Evolutionary conservation across 495 filamentous ascomycete genomes (phyloP), one percentile per base, ranked within the genome.

Genomic region (Pyronema omphalodes): DNA sequence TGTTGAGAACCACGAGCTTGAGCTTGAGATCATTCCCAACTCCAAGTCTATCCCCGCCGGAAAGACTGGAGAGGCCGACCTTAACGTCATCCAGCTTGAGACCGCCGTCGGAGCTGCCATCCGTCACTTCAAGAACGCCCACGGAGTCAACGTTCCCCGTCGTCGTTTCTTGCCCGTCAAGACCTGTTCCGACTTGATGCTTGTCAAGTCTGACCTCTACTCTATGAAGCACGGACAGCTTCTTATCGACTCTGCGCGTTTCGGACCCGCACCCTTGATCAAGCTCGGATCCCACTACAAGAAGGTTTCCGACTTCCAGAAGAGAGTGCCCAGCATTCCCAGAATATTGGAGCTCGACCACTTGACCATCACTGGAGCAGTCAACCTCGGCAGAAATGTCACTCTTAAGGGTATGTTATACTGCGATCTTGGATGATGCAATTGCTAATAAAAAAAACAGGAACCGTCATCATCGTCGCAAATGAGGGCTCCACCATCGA

Each of bases 1-100:
- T 46, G 93, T 99, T 1, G 88, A 99, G 76, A 84, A 93, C 73
- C 85, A 93, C 71, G 89, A 95, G 73, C 80, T 99, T 44, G 86
- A 88, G 76, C 91, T 99, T 82, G 91, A 99, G 74, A 99, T 99
- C 70, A 99, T 99, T 65, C 86, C 93, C 67, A 99, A 99, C 74
- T 85, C 82, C 70, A 99, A 99, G 79, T 86, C 85, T 57, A 94
- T 99, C 64, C 81, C 93, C 60, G 91, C 87, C 52, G 91, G 95
- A 71, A 95, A 95, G 83, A 95, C 95, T 82, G 93, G 91, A 67
- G 91, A 99, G 73, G 88, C 93, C 45, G 91, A 99, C 67, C 75
- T 96, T 66, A 88, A 83, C 57, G 94, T 99, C 69, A 78, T 96
- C 60, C 91, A 99, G 75, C 81, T 99, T 59, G 91, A 99, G 76